phyloP scores from a whole-genome alignment of 2,329 filamentous ascomycete species.

The Phaeosphaeriaceae sp. region DNA sequence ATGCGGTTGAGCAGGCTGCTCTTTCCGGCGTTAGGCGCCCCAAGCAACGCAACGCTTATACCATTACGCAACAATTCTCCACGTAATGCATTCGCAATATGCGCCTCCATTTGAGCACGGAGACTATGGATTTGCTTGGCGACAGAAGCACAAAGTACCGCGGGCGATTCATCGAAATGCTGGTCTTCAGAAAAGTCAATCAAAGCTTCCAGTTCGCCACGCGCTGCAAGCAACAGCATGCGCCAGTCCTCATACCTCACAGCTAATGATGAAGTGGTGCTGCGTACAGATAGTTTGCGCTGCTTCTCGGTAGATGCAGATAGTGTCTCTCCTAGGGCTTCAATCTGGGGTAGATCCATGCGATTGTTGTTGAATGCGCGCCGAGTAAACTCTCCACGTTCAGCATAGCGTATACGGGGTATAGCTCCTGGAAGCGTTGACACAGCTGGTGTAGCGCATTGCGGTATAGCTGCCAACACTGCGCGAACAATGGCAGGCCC shows the following conservation, averaged over 20 bases:
- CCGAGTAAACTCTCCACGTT: constrained; percentile 93
- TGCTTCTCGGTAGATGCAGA: constrained; percentile 86
- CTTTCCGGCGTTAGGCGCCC: constrained; percentile 93
- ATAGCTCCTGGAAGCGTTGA: constrained; percentile 7
- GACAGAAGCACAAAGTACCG: constrained; percentile 73
- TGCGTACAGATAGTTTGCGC: constrained; percentile 81
- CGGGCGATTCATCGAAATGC: constrained; percentile 88
- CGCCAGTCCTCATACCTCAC: constrained; percentile 85
- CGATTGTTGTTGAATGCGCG: constrained; percentile 88
- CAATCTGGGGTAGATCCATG: constrained; percentile 83
- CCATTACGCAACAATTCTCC: constrained; percentile 85
- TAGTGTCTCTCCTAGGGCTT: constrained; percentile 67
- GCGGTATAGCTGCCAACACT: constrained; percentile 77
- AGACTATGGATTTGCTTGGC: constrained; percentile 68
- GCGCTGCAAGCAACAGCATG: constrained; percentile 74
- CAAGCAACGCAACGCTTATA: constrained; percentile 84
- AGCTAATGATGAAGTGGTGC: constrained; percentile 72
- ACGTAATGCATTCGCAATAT: constrained; percentile 78
- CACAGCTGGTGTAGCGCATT: constrained; percentile 43
- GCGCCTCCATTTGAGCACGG: constrained; percentile 66
- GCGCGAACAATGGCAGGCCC: constrained; percentile 88
- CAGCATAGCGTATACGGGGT: constrained; percentile 76
- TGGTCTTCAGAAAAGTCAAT: constrained; percentile 99
- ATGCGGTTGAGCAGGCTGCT: constrained; percentile 91
- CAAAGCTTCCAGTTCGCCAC: constrained; percentile 90